phyloP scores from a whole-genome alignment of 768 basidiomycete species.

The Phaeolepiota aurea region DNA sequence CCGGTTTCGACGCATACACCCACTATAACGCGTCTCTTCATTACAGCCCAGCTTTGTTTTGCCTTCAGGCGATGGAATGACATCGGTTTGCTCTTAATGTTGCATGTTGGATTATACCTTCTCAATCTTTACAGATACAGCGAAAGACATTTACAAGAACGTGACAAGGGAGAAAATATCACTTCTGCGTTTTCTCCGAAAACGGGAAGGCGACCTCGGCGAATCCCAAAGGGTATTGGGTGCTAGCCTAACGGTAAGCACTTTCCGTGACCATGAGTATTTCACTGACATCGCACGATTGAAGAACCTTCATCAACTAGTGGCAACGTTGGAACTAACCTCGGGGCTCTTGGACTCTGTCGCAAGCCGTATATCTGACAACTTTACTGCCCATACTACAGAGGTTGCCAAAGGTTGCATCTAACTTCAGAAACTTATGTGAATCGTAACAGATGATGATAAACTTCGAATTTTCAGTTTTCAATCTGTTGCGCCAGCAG shows the following conservation, averaged over 20 bases:
- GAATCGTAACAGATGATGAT: background rate
- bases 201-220: conserved; percentile 31
- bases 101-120: conserved; percentile 3
- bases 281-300: conserved; percentile 5
- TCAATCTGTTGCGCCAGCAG: background rate
- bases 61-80: conserved; percentile 70
- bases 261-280: conserved; percentile 5
- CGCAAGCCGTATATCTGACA: background rate
- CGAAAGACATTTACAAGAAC: conserved; percentile 61
- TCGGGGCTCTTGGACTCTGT: background rate
- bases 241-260: conserved; percentile 16
- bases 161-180: conserved; percentile 48
- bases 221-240: conserved; percentile 20
- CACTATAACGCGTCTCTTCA: background rate
- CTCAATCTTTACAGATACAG: conserved; percentile 33
- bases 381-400: background rate
- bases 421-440: background rate
- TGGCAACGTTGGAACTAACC: conserved; percentile 6
- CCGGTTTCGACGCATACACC: conserved; percentile 7
- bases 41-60: conserved; percentile 65
- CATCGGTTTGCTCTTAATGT: conserved; percentile 38
- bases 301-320: conserved; percentile 21
- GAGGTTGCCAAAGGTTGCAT: background rate
- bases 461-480: background rate
- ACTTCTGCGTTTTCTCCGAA: conserved; percentile 36